These are phyloP conservation scores for Aspergillus aculeatinus DNA, from an alignment of 2,329 filamentous ascomycete genomes.

Conservation along the genomic window DNA sequence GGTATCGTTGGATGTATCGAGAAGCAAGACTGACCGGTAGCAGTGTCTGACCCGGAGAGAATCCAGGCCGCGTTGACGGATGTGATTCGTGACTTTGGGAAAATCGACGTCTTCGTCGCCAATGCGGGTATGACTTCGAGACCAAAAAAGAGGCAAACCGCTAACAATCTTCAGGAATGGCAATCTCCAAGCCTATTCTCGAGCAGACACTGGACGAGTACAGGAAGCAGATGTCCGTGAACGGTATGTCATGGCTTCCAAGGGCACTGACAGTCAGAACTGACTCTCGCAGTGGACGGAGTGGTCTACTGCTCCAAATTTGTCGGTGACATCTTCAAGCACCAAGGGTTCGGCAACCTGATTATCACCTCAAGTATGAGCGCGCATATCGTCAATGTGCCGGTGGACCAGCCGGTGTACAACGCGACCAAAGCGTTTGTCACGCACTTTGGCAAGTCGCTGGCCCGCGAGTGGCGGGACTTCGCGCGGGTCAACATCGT, in stretches of 20 bases:
- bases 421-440: slow-evolving; percentile 58
- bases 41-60: slow-evolving; percentile 44
- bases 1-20: not conserved
- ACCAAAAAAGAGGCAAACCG: not conserved
- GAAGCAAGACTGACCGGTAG: not conserved
- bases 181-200: slow-evolving; percentile 56
- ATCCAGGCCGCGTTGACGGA: slow-evolving; percentile 36
- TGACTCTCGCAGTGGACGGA: slow-evolving; percentile 43
- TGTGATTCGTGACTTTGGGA: slow-evolving; percentile 43
- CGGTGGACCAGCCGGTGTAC: slow-evolving; percentile 56
- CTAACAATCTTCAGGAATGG: slow-evolving; percentile 39
- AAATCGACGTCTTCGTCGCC: slow-evolving; percentile 46
- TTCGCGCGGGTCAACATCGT: slow-evolving; percentile 60
- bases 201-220: slow-evolving; percentile 56
- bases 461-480: slow-evolving; percentile 58
- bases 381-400: slow-evolving; percentile 53
- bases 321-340: slow-evolving; percentile 45
- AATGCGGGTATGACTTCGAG: slow-evolving; percentile 38
- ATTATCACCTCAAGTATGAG: slow-evolving; percentile 56
- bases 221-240: slow-evolving; percentile 53
- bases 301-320: slow-evolving; percentile 48
- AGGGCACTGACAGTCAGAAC: no score
- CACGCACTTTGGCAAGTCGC: slow-evolving; percentile 56
- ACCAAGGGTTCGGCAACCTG: slow-evolving; percentile 43
- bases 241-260: slow-evolving; percentile 31